Percentiles rank a stretch among this genome's conserved stretches.
phyloP scores from a whole-genome alignment of 225 moss, liverwort and hornwort species.

The Straminergon stramineum region DNA sequence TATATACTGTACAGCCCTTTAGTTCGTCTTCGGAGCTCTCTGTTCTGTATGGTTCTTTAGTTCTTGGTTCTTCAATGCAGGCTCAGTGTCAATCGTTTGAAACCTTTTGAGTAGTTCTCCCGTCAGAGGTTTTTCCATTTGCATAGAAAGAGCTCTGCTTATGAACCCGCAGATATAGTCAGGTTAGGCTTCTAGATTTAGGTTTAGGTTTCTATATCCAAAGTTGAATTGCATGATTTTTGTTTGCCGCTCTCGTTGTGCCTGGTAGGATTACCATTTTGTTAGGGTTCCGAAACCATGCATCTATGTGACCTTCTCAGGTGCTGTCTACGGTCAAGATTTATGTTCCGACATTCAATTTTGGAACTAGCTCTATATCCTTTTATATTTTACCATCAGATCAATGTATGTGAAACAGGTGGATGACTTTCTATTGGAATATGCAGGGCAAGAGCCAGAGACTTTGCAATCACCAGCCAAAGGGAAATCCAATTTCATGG shows the following conservation, averaged over 20 bases:
- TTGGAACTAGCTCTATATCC: neutral
- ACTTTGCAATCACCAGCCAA: slow-evolving; percentile 15
- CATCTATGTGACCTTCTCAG: neutral
- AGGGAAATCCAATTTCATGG: slow-evolving; percentile 40
- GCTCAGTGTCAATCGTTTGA: neutral
- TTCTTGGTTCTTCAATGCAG: neutral
- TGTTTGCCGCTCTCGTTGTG: neutral
- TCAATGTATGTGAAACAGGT: neutral
- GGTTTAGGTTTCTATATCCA: neutral
- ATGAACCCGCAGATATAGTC: neutral
- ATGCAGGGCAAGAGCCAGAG: slow-evolving; percentile 32
- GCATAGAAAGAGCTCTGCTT: neutral
- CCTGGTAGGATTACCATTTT: neutral
- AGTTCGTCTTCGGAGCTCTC: neutral
- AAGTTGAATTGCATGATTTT: neutral
- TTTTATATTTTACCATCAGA: neutral
- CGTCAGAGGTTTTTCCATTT: neutral
- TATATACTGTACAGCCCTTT: neutral
- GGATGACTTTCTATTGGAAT: neutral
- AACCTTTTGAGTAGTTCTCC: neutral
- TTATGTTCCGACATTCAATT: neutral
- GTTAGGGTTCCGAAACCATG: neutral
- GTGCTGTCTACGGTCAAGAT: neutral
- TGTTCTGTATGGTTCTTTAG: neutral
- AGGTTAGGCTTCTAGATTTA: neutral